Conservation (phyloP, 345 rosid species). For the Orychophragmus violaceus region DNA sequence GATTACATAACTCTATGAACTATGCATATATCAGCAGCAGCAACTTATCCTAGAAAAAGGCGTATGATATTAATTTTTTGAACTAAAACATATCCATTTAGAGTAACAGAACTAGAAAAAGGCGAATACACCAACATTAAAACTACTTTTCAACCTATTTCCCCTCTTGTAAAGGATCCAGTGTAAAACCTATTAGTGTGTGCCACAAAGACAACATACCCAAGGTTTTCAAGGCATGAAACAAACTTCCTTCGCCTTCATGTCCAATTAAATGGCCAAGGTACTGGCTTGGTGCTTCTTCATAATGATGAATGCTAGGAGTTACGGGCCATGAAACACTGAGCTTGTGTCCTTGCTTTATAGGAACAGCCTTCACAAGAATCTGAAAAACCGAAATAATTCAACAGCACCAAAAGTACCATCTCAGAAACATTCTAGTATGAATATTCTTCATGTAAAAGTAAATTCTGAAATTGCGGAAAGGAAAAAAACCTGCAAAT, state of each 20-base stretch:
- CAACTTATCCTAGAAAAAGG: neutral
- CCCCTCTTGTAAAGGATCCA: neutral
- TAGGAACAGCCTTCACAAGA: conserved; percentile 76
- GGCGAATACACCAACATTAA: neutral
- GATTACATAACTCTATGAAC: neutral
- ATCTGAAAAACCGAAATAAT: conserved; percentile 39
- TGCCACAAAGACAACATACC: conserved; percentile 43
- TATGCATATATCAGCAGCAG: neutral
- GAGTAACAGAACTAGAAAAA: neutral
- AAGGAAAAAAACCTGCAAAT: conserved; percentile 58
- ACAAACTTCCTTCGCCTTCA: conserved; percentile 90
- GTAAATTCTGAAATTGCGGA: neutral
- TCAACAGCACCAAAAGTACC: neutral
- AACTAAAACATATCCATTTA: neutral
- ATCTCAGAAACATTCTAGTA: conserved; percentile 10
- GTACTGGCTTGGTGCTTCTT: conserved; percentile 81
- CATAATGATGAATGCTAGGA: conserved; percentile 71
- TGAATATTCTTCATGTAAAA: neutral
- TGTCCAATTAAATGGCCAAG: conserved; percentile 89
- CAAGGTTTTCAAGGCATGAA: conserved; percentile 67
- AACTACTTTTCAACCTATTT: neutral
- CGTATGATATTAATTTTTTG: neutral
- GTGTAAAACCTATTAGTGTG: neutral
- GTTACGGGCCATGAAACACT: conserved; percentile 76
- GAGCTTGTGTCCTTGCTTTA: conserved; percentile 77